These are phyloP conservation scores for Cystobasidium tubakii DNA, from an alignment of 768 basidiomycete species.

Conservation along the genomic window DNA sequence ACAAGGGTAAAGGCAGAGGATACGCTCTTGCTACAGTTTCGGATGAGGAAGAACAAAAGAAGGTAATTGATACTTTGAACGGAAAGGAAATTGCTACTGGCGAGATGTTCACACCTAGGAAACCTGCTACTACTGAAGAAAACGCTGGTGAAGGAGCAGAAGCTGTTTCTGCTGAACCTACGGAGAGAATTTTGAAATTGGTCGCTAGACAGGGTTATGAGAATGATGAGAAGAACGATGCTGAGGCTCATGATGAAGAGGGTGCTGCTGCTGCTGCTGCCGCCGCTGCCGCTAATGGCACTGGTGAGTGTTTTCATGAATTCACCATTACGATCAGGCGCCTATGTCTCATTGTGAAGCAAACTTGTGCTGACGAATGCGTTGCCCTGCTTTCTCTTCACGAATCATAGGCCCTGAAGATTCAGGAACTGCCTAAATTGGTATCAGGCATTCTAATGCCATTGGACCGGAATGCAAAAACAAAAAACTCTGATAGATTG, in stretches of 20 bases:
- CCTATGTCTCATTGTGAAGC: too few relatives aligned
- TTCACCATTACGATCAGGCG: too few relatives aligned
- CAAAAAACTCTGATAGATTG: not conserved
- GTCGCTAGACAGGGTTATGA: slow-evolving; percentile 32
- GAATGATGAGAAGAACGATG: slow-evolving; percentile 27
- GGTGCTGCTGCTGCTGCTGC: not conserved
- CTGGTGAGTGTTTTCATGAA: not conserved
- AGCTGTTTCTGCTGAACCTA: slow-evolving; percentile 1
- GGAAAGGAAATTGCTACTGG: slow-evolving; percentile 65
- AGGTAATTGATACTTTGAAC: slow-evolving; percentile 75
- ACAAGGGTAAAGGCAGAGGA: slow-evolving; percentile 77
- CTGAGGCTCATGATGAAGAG: slow-evolving; percentile 6
- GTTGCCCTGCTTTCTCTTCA: not conserved
- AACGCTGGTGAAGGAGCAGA: not conserved
- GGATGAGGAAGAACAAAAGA: slow-evolving; percentile 72
- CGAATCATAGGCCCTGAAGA: not conserved
- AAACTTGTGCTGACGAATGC: too few relatives aligned
- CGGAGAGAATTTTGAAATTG: slow-evolving; percentile 16
- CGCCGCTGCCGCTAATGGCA: not conserved
- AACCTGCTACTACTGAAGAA: not conserved
- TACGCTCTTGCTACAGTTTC: slow-evolving; percentile 84
- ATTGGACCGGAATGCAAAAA: not conserved
- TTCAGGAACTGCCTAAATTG: not conserved
- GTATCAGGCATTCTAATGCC: not conserved
- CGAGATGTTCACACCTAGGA: slow-evolving; percentile 8